phyloP scores from a whole-genome alignment of 73 alveolate genomes.

The Tetrahymena thermophila region DNA sequence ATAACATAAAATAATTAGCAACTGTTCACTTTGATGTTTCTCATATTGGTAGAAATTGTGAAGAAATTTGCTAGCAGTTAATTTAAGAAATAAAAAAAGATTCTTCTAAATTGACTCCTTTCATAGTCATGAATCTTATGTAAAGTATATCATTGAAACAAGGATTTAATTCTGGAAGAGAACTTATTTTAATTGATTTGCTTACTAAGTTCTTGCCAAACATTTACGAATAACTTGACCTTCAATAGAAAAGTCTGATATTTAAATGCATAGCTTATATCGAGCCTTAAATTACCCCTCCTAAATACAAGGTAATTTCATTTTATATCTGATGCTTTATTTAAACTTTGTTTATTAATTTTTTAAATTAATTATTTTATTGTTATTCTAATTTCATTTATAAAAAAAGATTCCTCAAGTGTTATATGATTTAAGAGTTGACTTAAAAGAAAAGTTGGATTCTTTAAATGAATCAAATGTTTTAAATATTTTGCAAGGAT shows the following conservation, averaged over 20 bases:
- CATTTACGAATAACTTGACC: not conserved
- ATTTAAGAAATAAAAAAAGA: not conserved
- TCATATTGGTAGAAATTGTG: not conserved
- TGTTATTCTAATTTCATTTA: no score
- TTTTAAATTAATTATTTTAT: no score
- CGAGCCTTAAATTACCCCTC: not conserved
- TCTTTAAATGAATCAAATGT: not conserved
- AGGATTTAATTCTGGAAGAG: not conserved
- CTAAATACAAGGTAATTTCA: not conserved
- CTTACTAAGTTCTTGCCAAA: not conserved
- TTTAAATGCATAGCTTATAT: not conserved
- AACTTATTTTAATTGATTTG: not conserved
- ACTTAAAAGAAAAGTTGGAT: not conserved
- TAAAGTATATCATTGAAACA: not conserved
- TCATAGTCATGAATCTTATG: not conserved
- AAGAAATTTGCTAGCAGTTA: not conserved
- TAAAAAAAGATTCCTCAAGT: not conserved
- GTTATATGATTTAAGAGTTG: not conserved
- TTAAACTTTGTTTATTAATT: no score
- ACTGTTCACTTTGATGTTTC: not conserved
- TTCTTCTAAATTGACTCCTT: not conserved
- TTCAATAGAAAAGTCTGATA: not conserved
- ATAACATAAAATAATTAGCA: not conserved
- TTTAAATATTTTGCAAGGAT: not conserved
- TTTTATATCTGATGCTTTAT: no score